Percentiles rank a stretch among this genome's conserved stretches.
These are phyloP conservation scores for Tolypocladium tropicale DNA, from an alignment of 2,329 filamentous ascomycete species.

Conservation along the genomic window DNA sequence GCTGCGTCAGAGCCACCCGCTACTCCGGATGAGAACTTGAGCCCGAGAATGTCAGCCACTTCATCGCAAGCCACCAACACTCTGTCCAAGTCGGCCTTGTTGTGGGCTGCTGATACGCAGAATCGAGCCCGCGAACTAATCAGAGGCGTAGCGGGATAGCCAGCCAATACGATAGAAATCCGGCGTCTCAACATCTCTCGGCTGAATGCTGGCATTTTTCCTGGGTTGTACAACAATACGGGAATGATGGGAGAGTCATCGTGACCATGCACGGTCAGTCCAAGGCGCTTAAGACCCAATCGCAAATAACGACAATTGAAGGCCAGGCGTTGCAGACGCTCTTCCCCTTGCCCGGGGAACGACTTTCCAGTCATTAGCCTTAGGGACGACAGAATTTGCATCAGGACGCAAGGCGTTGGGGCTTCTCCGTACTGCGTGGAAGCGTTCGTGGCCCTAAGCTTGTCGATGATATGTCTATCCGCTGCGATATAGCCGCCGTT, in stretches of 20 bases:
- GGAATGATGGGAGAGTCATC: constrained; percentile 98
- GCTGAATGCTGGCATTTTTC: constrained; percentile 96
- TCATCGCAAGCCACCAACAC: constrained; percentile 84
- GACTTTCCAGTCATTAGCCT: constrained; percentile 84
- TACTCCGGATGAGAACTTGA: constrained; percentile 92
- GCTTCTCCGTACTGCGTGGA: constrained; percentile 82
- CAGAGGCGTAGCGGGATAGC: constrained; percentile 90
- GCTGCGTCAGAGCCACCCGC: constrained; percentile 53
- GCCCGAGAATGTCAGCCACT: constrained; percentile 79
- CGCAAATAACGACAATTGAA: constrained; percentile 98
- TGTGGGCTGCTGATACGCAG: constrained; percentile 92
- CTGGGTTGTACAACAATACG: constrained; percentile 91
- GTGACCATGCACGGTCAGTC: constrained; percentile 93
- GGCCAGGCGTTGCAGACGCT: constrained; percentile 87
- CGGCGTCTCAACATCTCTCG: constrained; percentile 98
- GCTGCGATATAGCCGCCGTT: constrained; percentile 93
- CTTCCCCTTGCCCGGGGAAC: constrained; percentile 82
- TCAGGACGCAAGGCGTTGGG: constrained; percentile 75
- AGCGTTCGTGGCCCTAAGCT: constrained; percentile 76
- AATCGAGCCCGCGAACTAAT: constrained; percentile 92
- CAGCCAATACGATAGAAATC: constrained; percentile 94
- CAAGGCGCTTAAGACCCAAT: constrained; percentile 89
- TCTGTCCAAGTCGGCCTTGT: constrained; percentile 94
- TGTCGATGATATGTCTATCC: constrained; percentile 84
- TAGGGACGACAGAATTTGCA: constrained; percentile 81